phyloP scores from a whole-genome alignment of 257 asterid genomes.

The Nicotiana attenuata region DNA sequence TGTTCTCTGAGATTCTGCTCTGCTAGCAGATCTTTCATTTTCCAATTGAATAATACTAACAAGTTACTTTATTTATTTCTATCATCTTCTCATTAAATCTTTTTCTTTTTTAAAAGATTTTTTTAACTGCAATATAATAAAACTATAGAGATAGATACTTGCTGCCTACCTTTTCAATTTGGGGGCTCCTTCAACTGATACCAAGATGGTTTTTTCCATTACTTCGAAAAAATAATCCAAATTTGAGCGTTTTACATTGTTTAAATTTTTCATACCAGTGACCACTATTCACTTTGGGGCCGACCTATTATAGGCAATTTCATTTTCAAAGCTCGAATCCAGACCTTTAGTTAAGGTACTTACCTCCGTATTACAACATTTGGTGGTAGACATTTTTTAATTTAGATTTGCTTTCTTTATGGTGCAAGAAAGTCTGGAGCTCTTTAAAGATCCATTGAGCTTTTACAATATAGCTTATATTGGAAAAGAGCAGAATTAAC shows the following conservation, averaged over 20 bases:
- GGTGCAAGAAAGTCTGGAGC: neutral
- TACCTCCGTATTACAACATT: no score
- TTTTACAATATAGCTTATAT: neutral
- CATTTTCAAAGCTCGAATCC: no score
- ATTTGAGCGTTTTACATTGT: slow-evolving; percentile 15
- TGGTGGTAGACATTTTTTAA: neutral
- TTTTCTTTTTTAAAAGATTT: no score
- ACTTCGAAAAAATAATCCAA: slow-evolving; percentile 18
- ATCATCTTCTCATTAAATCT: no score
- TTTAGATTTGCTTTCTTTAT: neutral
- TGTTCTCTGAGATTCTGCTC: slow-evolving; percentile 29
- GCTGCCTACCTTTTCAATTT: slow-evolving; percentile 45
- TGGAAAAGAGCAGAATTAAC: neutral
- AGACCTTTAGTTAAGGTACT: no score
- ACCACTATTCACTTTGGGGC: no score
- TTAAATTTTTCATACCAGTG: no score
- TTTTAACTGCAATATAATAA: slow-evolving; percentile 13
- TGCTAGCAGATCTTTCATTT: slow-evolving; percentile 26
- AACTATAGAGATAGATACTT: slow-evolving; percentile 56
- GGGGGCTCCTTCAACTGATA: slow-evolving; percentile 52
- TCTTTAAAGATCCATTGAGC: neutral
- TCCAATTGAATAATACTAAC: neutral
- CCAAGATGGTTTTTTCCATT: slow-evolving; percentile 66
- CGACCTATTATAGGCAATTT: no score
- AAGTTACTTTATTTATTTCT: no score